Evolutionary conservation across 2,329 filamentous ascomycete genomes (phyloP), one percentile per base, ranked within the genome.

Genomic region (Thielaviopsis euricoi): DNA sequence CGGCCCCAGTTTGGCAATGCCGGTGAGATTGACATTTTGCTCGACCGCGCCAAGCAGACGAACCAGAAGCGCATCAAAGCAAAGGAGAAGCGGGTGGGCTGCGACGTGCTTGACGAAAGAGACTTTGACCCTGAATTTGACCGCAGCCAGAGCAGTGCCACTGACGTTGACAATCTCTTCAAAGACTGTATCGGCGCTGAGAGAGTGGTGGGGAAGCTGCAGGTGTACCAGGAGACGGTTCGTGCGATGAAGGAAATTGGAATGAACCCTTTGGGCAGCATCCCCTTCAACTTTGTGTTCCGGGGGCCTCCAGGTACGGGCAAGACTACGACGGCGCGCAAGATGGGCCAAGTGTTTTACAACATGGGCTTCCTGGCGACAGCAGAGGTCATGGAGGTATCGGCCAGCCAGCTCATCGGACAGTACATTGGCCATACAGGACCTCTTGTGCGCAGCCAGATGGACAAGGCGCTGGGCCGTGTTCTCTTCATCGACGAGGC

Each of bases 281-380:
- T 87, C 0, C 82, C 83, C 0, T 85, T 85, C 65, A 84, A 78
- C 61, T 87, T 87, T 62, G 63, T 88, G 0, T 88, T 88, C 68
- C 75, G 79, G 0, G 85, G 85, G 0, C 70, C 71, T 0, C 81
- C 82, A 15, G 83, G 81, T 0, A 89, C 85, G 0, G 86, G 86
- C 0, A 89, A 89, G 64, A 88, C 85, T 0, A 83, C 82, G 0
- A 87, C 74, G 0, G 87, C 87, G 0, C 71, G 76, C n/a, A 85
- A 83, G 61, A 86, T 90, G 76, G 86, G 86, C 3, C 78, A 87
- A 61, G 73, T 90, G 0, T 90, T 80, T 64, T 89, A 87, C 64
- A 81, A 89, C 63, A 79, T 89, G 74, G 85, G 85, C 0, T 78
- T 89, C 37, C 69, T 90, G 0, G 69, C 78, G 0, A 72, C 72